Conservation (phyloP, 352 stramenopile genomes). For the Phytophthora tubulina region DNA sequence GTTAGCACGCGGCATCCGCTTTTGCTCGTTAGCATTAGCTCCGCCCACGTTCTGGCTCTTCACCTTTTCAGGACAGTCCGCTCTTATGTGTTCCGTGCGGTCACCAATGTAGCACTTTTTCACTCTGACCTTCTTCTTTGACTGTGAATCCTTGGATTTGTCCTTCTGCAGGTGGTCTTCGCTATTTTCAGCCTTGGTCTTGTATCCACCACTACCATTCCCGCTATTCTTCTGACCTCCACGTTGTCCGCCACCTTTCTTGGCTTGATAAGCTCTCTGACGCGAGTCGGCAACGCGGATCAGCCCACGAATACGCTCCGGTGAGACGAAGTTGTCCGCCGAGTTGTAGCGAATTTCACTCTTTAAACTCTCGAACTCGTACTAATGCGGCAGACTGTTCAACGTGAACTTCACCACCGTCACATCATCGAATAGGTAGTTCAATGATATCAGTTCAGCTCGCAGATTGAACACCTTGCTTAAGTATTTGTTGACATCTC, state of each 20-base stretch:
- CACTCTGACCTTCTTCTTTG: not conserved
- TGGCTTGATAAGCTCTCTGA: constrained; percentile 11
- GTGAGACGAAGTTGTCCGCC: not conserved
- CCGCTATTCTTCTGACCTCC: not conserved
- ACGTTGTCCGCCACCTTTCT: not conserved
- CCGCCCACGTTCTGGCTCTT: not conserved
- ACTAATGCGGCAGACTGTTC: constrained; percentile 7
- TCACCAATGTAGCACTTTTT: constrained; percentile 13
- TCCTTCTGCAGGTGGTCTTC: not conserved
- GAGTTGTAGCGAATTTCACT: constrained; percentile 9
- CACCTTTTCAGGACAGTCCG: constrained; percentile 10
- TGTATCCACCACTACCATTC: not conserved
- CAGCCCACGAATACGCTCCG: constrained; percentile 7
- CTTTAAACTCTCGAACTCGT: constrained; percentile 9
- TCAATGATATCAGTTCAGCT: constrained; percentile 20
- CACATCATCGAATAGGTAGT: constrained; percentile 9
- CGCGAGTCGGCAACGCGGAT: constrained; percentile 15
- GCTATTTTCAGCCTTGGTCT: not conserved
- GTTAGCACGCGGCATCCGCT: not conserved
- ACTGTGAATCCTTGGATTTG: not conserved
- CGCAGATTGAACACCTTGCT: constrained; percentile 31
- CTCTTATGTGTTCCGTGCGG: not conserved
- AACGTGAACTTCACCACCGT: constrained; percentile 10
- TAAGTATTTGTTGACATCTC: constrained; percentile 18
- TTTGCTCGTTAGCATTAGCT: constrained; percentile 12